These are phyloP conservation scores for Cytospora piceae DNA, from an alignment of 2,329 filamentous ascomycete species.

Conservation along the genomic window DNA sequence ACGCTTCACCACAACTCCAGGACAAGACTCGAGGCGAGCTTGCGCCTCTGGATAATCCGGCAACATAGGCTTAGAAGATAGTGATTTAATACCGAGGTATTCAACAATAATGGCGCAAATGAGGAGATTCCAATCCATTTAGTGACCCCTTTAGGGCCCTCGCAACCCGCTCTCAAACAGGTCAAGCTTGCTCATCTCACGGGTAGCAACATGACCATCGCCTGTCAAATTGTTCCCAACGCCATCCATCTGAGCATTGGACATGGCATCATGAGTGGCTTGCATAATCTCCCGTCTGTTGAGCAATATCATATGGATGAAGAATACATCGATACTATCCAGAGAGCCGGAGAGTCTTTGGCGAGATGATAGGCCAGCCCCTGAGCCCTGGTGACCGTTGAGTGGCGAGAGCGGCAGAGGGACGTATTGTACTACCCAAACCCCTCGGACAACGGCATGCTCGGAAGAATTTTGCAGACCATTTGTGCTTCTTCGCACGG, in stretches of 20 bases:
- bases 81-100: background rate
- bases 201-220: background rate
- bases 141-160: background rate
- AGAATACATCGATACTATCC: background rate
- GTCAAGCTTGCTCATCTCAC: constrained; percentile 6
- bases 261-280: background rate
- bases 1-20: constrained; percentile 4
- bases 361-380: background rate
- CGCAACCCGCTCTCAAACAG: background rate
- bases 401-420: background rate
- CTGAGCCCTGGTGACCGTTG: background rate
- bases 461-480: constrained; percentile 4
- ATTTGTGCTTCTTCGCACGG: background rate
- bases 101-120: no score
- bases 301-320: background rate
- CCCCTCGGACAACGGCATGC: constrained; percentile 7
- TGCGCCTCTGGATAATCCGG: background rate
- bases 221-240: background rate
- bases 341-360: background rate
- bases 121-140: background rate
- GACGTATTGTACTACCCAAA: constrained; percentile 4
- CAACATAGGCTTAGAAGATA: background rate
- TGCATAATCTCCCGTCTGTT: background rate
- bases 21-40: background rate
- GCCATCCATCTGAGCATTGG: background rate